Evolutionary conservation across 805 yeast genomes (phyloP), one percentile per base, ranked within the genome.

Genomic region (Ogataea sp.): DNA sequence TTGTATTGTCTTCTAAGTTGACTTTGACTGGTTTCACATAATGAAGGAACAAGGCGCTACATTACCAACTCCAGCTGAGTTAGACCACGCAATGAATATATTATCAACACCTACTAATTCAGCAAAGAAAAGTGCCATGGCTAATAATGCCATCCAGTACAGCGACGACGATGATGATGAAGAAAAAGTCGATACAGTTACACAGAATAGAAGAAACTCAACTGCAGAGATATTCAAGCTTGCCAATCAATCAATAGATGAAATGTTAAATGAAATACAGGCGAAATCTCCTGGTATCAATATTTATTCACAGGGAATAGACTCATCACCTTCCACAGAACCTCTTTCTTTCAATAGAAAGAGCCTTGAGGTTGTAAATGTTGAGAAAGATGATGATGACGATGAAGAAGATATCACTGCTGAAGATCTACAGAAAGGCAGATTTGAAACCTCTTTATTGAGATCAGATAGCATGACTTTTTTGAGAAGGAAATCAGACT

Each of bases 211-310:
- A 30, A 30, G 18, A 16, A 16, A 30, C 11, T 30, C 33, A 6
- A 34, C 37, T 13, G 37, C 18, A 6, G 39, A 43, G 21, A 16
- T 55, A 18, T 56, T 59, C 46, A 51, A 43, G 24, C 41, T 47
- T 28, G 56, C 56, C 14, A 57, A 58, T 43, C 60, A 58, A 35
- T 64, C 70, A 1, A 70, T 65, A 10, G 70, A 65, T 37, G 67
- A 64, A 34, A 51, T 67, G 11, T 41, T 67, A 16, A 56, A 57
- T 43, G 63, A 58, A 37, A 51, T 55, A 20, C 41, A 43, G 31
- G 34, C 43, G 3, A 43, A 44, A 16, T 36, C 54, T 6, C 43
- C 46, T n/a, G 42, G 38, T 20, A 37, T 30, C 11, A 16, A 29
- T 11, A 18, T 29, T 21, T 18, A 9, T 8, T 25, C 23, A 15